Evolutionary conservation across 768 basidiomycete genomes (phyloP).

Genomic region (Psilocybe tampanensis): DNA sequence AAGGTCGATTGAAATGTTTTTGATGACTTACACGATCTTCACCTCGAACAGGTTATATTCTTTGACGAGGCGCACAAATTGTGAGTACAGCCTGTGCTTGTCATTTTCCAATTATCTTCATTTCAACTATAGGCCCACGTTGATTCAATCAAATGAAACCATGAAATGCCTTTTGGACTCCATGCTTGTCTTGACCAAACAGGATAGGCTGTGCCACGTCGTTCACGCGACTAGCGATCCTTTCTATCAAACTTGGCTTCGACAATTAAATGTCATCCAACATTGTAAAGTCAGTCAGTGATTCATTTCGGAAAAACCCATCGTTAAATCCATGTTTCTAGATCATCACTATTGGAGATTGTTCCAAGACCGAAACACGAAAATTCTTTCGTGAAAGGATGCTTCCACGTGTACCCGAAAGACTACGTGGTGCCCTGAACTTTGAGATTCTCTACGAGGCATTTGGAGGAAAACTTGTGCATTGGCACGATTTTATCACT

Average conservation of each 20-base stretch:
- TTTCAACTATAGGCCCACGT: constrained; percentile 52
- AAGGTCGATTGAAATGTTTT: not conserved
- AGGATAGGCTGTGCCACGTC: constrained; percentile 83
- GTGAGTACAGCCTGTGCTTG: constrained; percentile 37
- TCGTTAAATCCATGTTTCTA: constrained; percentile 22
- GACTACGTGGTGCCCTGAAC: constrained; percentile 51
- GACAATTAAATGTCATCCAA: constrained; percentile 79
- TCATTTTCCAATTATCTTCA: not conserved
- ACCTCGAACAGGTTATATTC: constrained; percentile 55
- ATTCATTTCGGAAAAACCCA: not conserved
- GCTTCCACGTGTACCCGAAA: constrained; percentile 70
- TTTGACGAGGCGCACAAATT: constrained; percentile 88
- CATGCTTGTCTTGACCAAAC: constrained; percentile 86
- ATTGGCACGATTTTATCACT: constrained; percentile 80
- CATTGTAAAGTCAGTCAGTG: constrained; percentile 66
- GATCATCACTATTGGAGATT: constrained; percentile 83
- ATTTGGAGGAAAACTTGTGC: constrained; percentile 83
- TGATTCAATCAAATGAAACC: constrained; percentile 76
- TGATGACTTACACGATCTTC: not conserved
- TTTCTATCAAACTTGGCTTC: constrained; percentile 83
- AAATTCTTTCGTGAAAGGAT: constrained; percentile 67
- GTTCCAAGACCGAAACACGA: constrained; percentile 70
- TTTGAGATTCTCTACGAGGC: constrained; percentile 79
- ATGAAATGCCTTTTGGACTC: constrained; percentile 88
- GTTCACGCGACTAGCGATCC: constrained; percentile 84